Evolutionary conservation across 1,284 basidiomycete genomes (phyloP).

Genomic region (Exobasidium cylindrosporum): DNA sequence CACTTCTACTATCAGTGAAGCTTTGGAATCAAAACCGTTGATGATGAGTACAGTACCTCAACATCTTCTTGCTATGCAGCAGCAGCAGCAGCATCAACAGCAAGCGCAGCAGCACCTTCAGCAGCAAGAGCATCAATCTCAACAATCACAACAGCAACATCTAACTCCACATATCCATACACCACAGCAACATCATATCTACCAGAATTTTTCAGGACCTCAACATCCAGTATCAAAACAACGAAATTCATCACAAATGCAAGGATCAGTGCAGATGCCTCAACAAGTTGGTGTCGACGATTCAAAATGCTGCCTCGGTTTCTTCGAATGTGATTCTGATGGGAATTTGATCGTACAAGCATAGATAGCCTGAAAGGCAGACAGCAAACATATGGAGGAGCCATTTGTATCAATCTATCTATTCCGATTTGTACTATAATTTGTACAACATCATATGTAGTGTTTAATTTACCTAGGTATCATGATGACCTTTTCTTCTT

Average conservation of each 20-base stretch:
- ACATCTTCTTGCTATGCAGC: background rate
- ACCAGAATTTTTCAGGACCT: background rate
- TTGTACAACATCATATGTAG: no score
- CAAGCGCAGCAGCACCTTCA: background rate
- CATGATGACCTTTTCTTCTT: no score
- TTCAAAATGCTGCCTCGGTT: background rate
- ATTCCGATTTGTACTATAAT: no score
- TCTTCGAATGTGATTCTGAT: slow-evolving; percentile 2
- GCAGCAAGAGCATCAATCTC: background rate
- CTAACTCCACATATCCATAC: background rate
- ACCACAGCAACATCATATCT: background rate
- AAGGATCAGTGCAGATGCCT: no score
- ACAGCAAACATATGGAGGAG: no score
- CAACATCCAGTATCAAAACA: background rate
- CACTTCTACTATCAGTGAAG: background rate
- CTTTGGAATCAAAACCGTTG: background rate
- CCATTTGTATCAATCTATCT: no score
- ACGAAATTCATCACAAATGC: no score
- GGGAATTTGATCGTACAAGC: background rate
- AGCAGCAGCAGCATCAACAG: background rate
- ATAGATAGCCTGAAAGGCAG: no score
- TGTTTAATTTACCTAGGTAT: no score
- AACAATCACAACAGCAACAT: background rate
- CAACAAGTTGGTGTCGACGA: slow-evolving; percentile 8
- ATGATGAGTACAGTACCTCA: background rate